Evolutionary conservation across 371 early-diverging fungal genomes (phyloP).

Genomic region (Mucor saturninus): DNA sequence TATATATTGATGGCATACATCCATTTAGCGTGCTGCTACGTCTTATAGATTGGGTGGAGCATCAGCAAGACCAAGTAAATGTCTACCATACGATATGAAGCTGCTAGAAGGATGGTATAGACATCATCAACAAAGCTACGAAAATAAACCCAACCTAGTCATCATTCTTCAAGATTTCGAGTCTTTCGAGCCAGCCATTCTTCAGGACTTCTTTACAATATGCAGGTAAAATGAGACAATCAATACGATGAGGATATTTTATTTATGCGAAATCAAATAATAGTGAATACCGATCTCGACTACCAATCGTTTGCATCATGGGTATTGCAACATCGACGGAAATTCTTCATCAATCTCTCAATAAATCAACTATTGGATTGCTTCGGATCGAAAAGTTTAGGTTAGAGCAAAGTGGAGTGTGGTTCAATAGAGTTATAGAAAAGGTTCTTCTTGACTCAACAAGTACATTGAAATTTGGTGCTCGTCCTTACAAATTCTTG

Average conservation of each 20-base stretch:
- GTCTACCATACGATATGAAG: constrained; percentile 63
- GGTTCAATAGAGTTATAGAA: constrained; percentile 78
- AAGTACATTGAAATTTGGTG: constrained; percentile 66
- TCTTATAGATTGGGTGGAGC: background rate
- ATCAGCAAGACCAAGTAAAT: constrained; percentile 26
- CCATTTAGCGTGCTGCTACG: background rate
- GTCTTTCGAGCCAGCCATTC: constrained; percentile 71
- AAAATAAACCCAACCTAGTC: constrained; percentile 57
- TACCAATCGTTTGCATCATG: constrained; percentile 84
- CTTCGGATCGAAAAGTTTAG: constrained; percentile 81
- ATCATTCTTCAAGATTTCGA: constrained; percentile 89
- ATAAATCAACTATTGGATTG: constrained; percentile 69
- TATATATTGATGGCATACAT: background rate
- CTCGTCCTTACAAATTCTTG: constrained; percentile 73
- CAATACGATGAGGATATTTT: too few species aligned
- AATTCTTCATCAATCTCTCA: constrained; percentile 77
- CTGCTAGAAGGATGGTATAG: constrained; percentile 70
- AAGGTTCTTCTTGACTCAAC: constrained; percentile 66
- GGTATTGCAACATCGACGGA: constrained; percentile 89
- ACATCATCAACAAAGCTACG: constrained; percentile 26
- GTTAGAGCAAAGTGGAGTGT: constrained; percentile 76
- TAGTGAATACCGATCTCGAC: constrained; percentile 67
- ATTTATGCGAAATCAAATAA: background rate
- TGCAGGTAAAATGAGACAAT: constrained; percentile 54
- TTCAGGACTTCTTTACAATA: constrained; percentile 79